Evolutionary conservation across 768 basidiomycete genomes (phyloP).

Genomic region (Serpula lacrymans): DNA sequence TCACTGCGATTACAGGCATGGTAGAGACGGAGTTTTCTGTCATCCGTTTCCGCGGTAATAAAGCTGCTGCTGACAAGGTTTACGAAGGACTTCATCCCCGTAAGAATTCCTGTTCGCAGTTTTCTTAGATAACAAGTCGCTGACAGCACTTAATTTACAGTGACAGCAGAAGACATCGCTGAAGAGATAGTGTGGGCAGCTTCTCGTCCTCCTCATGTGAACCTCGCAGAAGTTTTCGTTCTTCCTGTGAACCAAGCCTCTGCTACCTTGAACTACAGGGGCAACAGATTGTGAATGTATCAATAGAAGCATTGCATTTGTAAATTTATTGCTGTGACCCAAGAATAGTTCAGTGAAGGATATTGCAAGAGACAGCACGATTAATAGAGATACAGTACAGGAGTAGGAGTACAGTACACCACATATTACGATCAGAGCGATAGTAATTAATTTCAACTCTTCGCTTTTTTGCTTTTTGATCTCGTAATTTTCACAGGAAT

Average conservation of each 20-base stretch:
- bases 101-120: conserved; percentile 37
- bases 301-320: neutral
- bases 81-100: conserved; percentile 87
- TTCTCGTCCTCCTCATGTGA: conserved; percentile 86
- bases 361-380: conserved; percentile 25
- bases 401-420: too few relatives aligned
- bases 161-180: conserved; percentile 83
- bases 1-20: conserved; percentile 50
- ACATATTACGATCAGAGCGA: too few relatives aligned
- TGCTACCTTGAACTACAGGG: conserved; percentile 59
- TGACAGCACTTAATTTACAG: conserved; percentile 33
- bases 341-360: conserved; percentile 24
- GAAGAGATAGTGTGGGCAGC: conserved; percentile 99
- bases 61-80: conserved; percentile 77
- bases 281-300: conserved; percentile 24
- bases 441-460: conserved; percentile 22
- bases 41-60: conserved; percentile 85
- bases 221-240: conserved; percentile 78
- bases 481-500: conserved; percentile 49
- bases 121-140: conserved; percentile 1
- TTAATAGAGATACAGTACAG: conserved; percentile 18
- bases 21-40: conserved; percentile 93
- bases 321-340: neutral
- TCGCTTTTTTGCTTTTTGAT: conserved; percentile 50
- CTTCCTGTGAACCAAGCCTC: conserved; percentile 80